Percentiles rank a stretch among this genome's conserved stretches.
Evolutionary conservation across 2,329 filamentous ascomycete genomes (phyloP).

Genomic region (Fusarium newnesense): DNA sequence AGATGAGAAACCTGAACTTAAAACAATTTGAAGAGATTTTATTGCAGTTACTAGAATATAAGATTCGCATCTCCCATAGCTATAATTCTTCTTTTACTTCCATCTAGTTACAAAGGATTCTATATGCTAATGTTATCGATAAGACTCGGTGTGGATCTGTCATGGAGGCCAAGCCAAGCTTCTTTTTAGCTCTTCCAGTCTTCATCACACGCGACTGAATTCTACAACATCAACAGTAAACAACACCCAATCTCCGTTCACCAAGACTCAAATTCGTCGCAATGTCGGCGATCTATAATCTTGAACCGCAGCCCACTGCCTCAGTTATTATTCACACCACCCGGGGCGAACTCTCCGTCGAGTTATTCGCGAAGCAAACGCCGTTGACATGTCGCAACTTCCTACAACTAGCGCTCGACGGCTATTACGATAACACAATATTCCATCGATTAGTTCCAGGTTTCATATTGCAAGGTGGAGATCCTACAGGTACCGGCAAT

Average conservation of each 20-base stretch:
- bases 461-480: conserved; percentile 94
- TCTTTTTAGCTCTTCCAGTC: conserved; percentile 13
- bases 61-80: background rate
- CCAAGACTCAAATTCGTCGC: background rate
- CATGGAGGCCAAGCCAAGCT: conserved; percentile 19
- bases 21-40: background rate
- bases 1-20: background rate
- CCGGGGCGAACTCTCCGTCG: conserved; percentile 86
- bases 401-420: conserved; percentile 91
- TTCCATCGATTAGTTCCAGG: conserved; percentile 94
- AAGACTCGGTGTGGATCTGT: conserved; percentile 13
- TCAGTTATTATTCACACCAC: conserved; percentile 93
- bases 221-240: background rate
- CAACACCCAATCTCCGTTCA: background rate
- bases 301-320: conserved; percentile 92
- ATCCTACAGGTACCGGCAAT: conserved; percentile 90
- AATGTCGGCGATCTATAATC: conserved; percentile 94
- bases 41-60: background rate
- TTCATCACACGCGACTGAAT: conserved; percentile 15
- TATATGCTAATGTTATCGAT: conserved; percentile 20
- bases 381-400: conserved; percentile 95
- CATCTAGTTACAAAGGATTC: background rate
- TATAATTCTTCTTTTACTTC: background rate
- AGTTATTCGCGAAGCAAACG: conserved; percentile 94
- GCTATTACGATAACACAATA: conserved; percentile 92